Conservation (phyloP, 202 grass and related monocot species). For the Zoysia matrella region DNA sequence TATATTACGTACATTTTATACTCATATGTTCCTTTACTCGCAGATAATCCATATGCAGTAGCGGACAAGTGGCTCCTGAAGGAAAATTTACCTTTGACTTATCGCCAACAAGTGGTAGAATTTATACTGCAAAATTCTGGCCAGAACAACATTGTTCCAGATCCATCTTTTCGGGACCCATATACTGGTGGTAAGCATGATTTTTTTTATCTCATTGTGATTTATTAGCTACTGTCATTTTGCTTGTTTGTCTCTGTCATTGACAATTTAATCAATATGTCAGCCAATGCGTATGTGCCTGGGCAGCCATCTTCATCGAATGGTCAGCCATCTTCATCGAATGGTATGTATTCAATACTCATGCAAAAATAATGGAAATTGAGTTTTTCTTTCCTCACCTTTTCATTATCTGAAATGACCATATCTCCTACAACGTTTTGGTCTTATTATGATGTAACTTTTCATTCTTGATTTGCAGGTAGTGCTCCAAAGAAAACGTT, state of each 20-base stretch:
- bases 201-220: conserved; percentile 16
- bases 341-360: conserved; percentile 13
- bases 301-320: conserved; percentile 73
- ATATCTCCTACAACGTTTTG: neutral
- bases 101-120: conserved; percentile 95
- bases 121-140: conserved; percentile 98
- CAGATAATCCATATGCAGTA: conserved; percentile 89
- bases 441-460: conserved; percentile 8
- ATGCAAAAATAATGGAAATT: neutral
- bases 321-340: conserved; percentile 30
- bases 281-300: conserved; percentile 93
- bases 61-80: conserved; percentile 97
- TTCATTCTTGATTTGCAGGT: conserved; percentile 53
- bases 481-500: conserved; percentile 66
- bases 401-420: conserved; percentile 26
- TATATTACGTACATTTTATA: conserved; percentile 20
- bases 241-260: too few relatives aligned
- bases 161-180: conserved; percentile 89
- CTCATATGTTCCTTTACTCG: conserved; percentile 22
- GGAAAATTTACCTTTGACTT: conserved; percentile 92
- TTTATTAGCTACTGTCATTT: conserved; percentile 30
- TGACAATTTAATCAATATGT: conserved; percentile 38
- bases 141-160: conserved; percentile 80
- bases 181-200: conserved; percentile 84
- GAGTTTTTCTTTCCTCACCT: neutral